Base-by-base conservation (phyloP, 805 yeast genomes). In the Sugiyamaella valdiviana region DNA sequence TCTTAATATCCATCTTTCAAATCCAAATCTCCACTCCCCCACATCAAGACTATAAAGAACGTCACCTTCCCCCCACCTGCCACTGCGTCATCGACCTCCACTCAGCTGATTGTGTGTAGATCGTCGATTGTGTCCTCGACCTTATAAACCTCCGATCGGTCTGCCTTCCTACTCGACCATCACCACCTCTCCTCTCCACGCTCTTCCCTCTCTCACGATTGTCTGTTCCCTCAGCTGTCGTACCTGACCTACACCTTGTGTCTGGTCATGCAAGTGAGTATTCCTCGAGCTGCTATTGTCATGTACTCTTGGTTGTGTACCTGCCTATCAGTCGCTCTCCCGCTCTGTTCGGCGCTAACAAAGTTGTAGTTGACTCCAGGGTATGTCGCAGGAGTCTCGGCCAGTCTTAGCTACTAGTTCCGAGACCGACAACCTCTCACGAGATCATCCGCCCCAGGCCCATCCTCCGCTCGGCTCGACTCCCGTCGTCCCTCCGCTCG, bases 361-460 rank as follows among this genome's bases (percentile, higher is more conserved):
- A 39, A n/a, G 14, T 24, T 41, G 26, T 20, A 41, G 36, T 24
- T 41, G 20, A 20, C 23, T 32, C 41, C 21, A 37, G 47, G 47
- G 26, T 37, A 44, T 44, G 47, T 44, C 47, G 20, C 47, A 44
- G 37, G 47, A 44, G 47, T 37, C 47, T 21, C 47, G 47, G 19
- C 47, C 40, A 37, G 23, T 44, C 17, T 26, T 44, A 44, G 40
- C 47, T 17, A 44, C 37, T 44, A 29, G 32, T 5, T 26, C 32
- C 32, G 32, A 26, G 32, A 26, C 32, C 9, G 32, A 26, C 32
- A 12, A 6, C 32, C 32, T 26, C 32, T 26, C 32, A 26, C 5
- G 32, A 26, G 32, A 26, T 26, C 10, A 12, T 26, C 3, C 32
- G 14, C 2, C 32, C 7, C n/a, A n/a, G n/a, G 32, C 32, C 14